These are phyloP conservation scores for Bidens hawaiensis DNA, from an alignment of 140 eudicot species.

Conservation along the genomic window DNA sequence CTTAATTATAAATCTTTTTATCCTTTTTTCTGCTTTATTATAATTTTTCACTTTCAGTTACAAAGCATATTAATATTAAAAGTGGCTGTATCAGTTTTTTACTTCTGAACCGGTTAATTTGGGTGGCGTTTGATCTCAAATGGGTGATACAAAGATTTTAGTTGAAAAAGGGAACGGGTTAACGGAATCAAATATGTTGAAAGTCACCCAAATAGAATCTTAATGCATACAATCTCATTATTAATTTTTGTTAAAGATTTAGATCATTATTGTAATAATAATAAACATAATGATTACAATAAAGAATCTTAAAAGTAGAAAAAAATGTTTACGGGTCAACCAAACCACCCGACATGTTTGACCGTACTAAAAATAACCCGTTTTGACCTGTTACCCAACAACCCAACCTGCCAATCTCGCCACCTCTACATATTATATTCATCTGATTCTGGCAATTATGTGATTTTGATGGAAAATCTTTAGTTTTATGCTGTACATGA, in stretches of 20 bases:
- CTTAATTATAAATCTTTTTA: neutral
- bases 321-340: neutral
- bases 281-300: neutral
- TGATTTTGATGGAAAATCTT: neutral
- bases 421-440: neutral
- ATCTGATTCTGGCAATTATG: constrained; percentile 1
- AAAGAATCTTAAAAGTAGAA: neutral
- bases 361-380: neutral
- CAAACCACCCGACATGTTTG: neutral
- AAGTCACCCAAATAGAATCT: neutral
- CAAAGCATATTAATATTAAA: neutral
- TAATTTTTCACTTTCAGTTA: neutral
- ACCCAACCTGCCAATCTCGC: neutral
- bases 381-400: neutral
- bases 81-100: neutral
- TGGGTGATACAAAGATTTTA: neutral
- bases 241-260: neutral
- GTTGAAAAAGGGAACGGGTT: neutral
- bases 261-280: neutral
- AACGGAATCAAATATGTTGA: neutral
- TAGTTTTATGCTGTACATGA: neutral
- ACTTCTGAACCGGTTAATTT: neutral
- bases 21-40: neutral
- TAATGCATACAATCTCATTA: neutral
- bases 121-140: neutral